A percentile compares a stretch with the other conserved stretches of the same genome.
phyloP scores from a whole-genome alignment of 345 rosid species.

The Linum usitatissimum region DNA sequence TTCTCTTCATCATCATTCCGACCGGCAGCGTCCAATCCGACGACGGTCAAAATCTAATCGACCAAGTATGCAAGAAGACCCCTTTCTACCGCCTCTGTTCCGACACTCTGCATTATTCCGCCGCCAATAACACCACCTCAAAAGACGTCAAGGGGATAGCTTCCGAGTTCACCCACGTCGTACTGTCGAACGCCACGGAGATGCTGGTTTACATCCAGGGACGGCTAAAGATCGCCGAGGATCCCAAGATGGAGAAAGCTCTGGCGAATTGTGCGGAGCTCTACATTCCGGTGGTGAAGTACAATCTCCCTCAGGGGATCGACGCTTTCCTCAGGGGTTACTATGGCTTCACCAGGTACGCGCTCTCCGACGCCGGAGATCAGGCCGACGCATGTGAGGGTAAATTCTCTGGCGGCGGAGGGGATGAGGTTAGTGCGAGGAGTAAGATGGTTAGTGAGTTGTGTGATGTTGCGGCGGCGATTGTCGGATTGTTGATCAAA shows the following conservation, averaged over 20 bases:
- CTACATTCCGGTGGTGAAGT: conserved; percentile 75
- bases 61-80: conserved; percentile 57
- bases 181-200: conserved; percentile 48
- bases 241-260: conserved; percentile 47
- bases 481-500: conserved; percentile 35
- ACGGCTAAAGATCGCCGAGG: conserved; percentile 29
- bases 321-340: conserved; percentile 41
- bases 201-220: conserved; percentile 39
- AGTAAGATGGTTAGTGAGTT: conserved; percentile 43
- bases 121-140: neutral
- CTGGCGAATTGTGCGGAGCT: conserved; percentile 72
- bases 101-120: conserved; percentile 31
- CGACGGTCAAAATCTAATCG: conserved; percentile 27
- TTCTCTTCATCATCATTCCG: conserved; percentile 13
- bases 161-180: conserved; percentile 26
- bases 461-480: conserved; percentile 55
- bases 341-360: conserved; percentile 49
- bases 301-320: conserved; percentile 77
- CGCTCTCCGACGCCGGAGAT: conserved; percentile 44
- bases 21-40: conserved; percentile 3
- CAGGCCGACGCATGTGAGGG: conserved; percentile 57
- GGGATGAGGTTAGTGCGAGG: conserved; percentile 30
- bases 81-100: conserved; percentile 57
- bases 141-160: conserved; percentile 40
- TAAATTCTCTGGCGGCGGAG: conserved; percentile 29